Base-by-base conservation (phyloP, 768 basidiomycete species). In the Lactifluus rugatus region DNA sequence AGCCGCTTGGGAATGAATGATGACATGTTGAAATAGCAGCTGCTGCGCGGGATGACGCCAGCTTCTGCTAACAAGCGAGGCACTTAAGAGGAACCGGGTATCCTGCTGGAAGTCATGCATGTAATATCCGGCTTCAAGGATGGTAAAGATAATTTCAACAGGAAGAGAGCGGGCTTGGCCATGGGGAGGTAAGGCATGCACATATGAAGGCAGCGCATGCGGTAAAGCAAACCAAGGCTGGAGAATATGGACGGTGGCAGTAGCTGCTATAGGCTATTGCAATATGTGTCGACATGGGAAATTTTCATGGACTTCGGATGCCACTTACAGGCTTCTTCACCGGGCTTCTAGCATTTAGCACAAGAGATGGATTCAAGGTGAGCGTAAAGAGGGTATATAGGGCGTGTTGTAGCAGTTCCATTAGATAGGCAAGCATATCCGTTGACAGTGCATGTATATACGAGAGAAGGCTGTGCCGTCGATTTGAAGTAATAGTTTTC, bases 31-130 rank as follows among this genome's bases (percentile, higher is more conserved):
- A 70, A 87, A 89, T 48, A 88, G 73, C 17, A 85, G 75, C 56
- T 76, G 80, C 69, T 89, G 87, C 0, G 83, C 77, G 28, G 77
- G 72, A n/a, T 70, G 63, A 1, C 84, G 80, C 86, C 87, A 89
- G 25, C 78, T 74, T 67, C 73, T 76, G 75, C 79, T 87, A 23
- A 89, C 83, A 48, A 88, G 77, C 2, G 84, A 72, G 48, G 75
- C 68, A 51, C 67, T 69, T 48, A 88, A 74, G 19, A 85, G 72
- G 13, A 68, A 63, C 41, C 70, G 66, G 63, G 78, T 71, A 4
- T 70, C 65, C 11, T n/a, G 45, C 50, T 71, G 67, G 31, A 69
- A 61, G 26, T 71, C 67, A 34, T 74, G 70, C 49, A 74, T 70
- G 42, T 73, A 70, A 54, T 74, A 78, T 3, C 79, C 78, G 14